These are phyloP conservation scores for Nidularia pulvinata DNA, from an alignment of 768 basidiomycete genomes.

Conservation along the genomic window DNA sequence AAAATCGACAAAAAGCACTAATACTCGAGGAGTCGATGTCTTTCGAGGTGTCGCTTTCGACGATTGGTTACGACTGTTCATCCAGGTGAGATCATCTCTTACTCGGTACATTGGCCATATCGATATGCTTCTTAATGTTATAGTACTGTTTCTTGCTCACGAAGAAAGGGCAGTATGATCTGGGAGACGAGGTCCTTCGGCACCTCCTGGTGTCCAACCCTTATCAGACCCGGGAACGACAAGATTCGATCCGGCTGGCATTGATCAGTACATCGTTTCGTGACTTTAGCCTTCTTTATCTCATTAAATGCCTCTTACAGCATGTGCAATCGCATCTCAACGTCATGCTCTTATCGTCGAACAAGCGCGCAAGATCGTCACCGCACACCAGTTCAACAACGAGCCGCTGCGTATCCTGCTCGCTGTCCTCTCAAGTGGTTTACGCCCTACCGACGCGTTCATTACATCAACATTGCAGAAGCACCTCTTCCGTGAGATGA, in stretches of 20 bases:
- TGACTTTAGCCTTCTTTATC: neutral
- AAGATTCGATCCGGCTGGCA: constrained; percentile 75
- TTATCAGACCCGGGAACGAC: constrained; percentile 58
- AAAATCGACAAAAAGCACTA: no score
- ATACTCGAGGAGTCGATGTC: constrained; percentile 46
- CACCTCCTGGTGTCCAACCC: constrained; percentile 78
- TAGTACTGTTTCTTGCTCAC: constrained; percentile 81
- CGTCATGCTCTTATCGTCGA: constrained; percentile 64
- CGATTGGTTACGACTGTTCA: constrained; percentile 82
- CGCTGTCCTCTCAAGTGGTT: constrained; percentile 71
- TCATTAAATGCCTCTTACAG: constrained; percentile 32
- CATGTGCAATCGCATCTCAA: constrained; percentile 66
- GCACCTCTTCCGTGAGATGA: constrained; percentile 80
- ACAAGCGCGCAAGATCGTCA: constrained; percentile 76
- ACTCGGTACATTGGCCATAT: neutral
- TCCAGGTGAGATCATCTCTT: constrained; percentile 78
- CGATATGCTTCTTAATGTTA: neutral
- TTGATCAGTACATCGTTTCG: constrained; percentile 61
- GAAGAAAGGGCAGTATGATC: constrained; percentile 56
- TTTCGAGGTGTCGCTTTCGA: constrained; percentile 86
- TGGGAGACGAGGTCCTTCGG: constrained; percentile 73
- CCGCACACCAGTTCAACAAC: constrained; percentile 81
- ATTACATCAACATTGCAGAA: constrained; percentile 82
- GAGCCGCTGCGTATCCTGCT: constrained; percentile 81
- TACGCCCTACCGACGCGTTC: constrained; percentile 73